A percentile compares a stretch with the other conserved stretches of the same genome.
phyloP scores from a whole-genome alignment of 148 eudicot genomes.

The Persicaria tinctoria region DNA sequence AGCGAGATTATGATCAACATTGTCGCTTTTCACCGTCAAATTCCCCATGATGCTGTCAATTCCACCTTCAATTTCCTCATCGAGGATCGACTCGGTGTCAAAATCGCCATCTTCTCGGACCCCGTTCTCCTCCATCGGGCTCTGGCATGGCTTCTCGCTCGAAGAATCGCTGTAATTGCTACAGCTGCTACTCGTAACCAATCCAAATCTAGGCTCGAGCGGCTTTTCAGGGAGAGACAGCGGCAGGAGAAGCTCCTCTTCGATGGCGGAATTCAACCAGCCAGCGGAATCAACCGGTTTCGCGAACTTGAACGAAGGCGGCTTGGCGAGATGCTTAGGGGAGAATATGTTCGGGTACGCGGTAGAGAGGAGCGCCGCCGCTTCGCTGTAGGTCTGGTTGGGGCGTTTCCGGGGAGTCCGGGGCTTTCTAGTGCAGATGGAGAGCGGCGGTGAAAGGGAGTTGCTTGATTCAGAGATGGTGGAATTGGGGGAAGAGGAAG shows the following conservation, averaged over 20 bases:
- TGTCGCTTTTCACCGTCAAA: conserved; percentile 19
- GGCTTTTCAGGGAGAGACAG: conserved; percentile 39
- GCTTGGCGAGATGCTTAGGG: conserved; percentile 46
- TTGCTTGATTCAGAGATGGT: conserved; percentile 1
- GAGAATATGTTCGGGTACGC: conserved; percentile 84
- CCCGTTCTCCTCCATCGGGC: conserved; percentile 7
- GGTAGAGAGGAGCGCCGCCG: conserved; percentile 82
- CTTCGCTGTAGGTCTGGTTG: conserved; percentile 88
- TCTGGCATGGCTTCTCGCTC: conserved; percentile 32
- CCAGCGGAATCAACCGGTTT: not conserved
- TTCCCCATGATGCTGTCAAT: conserved; percentile 79
- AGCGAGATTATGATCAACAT: conserved; percentile 14
- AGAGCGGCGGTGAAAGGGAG: not conserved
- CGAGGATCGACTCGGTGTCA: conserved; percentile 79
- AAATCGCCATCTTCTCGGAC: conserved; percentile 32
- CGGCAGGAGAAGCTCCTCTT: conserved; percentile 65
- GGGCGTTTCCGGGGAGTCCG: conserved; percentile 90
- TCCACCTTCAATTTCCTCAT: conserved; percentile 66
- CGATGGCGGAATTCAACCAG: conserved; percentile 9
- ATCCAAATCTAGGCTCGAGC: conserved; percentile 21
- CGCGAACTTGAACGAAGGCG: conserved; percentile 14
- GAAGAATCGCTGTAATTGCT: conserved; percentile 12
- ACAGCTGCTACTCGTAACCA: not conserved
- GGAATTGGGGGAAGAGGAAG: conserved; percentile 5
- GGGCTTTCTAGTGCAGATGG: conserved; percentile 64